phyloP scores from a whole-genome alignment of 192 early-diverging fungal genomes.

The Backusella morwellensis region DNA sequence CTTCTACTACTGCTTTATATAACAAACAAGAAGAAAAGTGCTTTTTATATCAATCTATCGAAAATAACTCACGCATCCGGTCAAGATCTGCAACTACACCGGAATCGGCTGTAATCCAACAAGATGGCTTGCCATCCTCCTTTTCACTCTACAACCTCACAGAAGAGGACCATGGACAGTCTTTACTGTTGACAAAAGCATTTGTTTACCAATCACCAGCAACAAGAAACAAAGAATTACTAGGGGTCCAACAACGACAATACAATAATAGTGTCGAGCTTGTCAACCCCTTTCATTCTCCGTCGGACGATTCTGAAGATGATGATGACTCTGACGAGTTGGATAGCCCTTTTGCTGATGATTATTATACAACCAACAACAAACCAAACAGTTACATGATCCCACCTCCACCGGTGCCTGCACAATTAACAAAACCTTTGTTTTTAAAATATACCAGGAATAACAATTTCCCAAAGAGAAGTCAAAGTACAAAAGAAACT shows the following conservation, averaged over 20 bases:
- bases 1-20: neutral
- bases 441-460: conserved; percentile 11
- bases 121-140: neutral
- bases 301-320: conserved; percentile 2
- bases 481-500: neutral
- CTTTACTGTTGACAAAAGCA: conserved; percentile 22
- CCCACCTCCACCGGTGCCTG: conserved; percentile 16
- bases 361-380: conserved; percentile 1
- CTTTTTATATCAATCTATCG: neutral
- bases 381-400: conserved; percentile 9
- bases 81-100: neutral
- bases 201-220: conserved; percentile 20
- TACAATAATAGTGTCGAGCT: neutral
- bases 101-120: neutral
- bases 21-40: neutral
- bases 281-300: neutral
- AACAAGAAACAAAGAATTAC: neutral
- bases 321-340: neutral
- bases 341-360: neutral
- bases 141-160: neutral
- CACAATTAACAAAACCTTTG: conserved; percentile 14
- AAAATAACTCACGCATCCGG: neutral
- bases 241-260: neutral
- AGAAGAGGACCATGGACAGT: neutral
- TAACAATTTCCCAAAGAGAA: neutral